These are phyloP conservation scores for Chlamydomonas reinhardtii DNA, from an alignment of 163 green algal species.

Conservation along the genomic window DNA sequence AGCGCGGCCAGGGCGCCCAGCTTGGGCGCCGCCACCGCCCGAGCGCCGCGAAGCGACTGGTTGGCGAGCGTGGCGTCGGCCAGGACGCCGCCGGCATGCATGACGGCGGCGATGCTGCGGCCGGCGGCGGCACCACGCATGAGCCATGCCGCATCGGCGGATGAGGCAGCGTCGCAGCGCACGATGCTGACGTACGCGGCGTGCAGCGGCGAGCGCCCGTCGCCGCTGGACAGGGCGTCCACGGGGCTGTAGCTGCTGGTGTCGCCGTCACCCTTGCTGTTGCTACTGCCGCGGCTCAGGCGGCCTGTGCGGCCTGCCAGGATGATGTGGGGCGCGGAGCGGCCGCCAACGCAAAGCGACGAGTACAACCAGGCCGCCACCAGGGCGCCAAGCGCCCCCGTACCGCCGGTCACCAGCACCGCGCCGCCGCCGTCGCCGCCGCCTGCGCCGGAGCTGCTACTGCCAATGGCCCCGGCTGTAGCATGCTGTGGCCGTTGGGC, in stretches of 20 bases:
- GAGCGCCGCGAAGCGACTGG: conserved; percentile 58
- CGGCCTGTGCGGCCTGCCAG: conserved; percentile 38
- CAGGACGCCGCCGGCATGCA: conserved; percentile 81
- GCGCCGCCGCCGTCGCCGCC: conserved; percentile 3
- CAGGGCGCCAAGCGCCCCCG: conserved; percentile 71
- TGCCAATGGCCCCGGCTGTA: background rate
- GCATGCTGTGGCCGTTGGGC: too few relatives aligned
- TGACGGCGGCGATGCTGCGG: conserved; percentile 49
- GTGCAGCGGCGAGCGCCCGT: conserved; percentile 16
- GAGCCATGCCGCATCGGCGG: background rate
- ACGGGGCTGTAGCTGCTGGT: conserved; percentile 1
- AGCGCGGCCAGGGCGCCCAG: conserved; percentile 54
- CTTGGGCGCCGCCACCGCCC: conserved; percentile 61
- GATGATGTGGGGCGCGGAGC: conserved; percentile 17
- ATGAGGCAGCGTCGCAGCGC: background rate
- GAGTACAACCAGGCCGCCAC: conserved; percentile 64
- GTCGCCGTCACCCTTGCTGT: too few relatives aligned
- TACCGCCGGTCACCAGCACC: conserved; percentile 76
- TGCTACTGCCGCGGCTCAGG: background rate
- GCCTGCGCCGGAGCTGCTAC: too few relatives aligned
- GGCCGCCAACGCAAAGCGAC: too few relatives aligned
- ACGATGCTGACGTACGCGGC: conserved; percentile 22
- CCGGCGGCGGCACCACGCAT: background rate
- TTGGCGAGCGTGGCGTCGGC: conserved; percentile 72
- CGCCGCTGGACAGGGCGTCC: background rate